Percentiles rank a stretch among this genome's conserved stretches.
phyloP scores from a whole-genome alignment of 352 stramenopile genomes.

The Phytophthora rubi region DNA sequence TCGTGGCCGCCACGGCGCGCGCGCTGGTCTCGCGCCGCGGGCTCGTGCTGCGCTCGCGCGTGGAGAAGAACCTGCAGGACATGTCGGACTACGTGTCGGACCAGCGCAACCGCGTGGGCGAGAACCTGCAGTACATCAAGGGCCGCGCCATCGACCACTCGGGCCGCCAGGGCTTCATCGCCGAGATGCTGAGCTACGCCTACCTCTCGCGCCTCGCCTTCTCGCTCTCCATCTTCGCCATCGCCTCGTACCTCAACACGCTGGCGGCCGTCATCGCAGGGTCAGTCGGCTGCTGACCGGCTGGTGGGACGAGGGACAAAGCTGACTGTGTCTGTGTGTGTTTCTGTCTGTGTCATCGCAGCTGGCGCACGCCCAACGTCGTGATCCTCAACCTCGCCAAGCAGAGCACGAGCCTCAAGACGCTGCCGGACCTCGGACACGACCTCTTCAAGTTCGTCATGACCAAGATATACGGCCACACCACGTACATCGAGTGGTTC shows the following conservation, averaged over 20 bases:
- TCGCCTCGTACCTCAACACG: slow-evolving; percentile 86
- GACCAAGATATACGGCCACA: slow-evolving; percentile 85
- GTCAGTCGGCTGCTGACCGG: slow-evolving; percentile 19
- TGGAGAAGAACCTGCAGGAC: slow-evolving; percentile 81
- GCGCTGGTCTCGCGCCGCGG: slow-evolving; percentile 49
- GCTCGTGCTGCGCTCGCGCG: slow-evolving; percentile 54
- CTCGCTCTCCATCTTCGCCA: slow-evolving; percentile 72
- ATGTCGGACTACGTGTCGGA: slow-evolving; percentile 79
- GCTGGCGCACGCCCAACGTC: slow-evolving; percentile 85
- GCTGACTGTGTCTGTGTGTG: background rate
- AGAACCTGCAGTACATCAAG: slow-evolving; percentile 80
- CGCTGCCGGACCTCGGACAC: slow-evolving; percentile 83
- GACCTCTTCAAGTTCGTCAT: slow-evolving; percentile 89
- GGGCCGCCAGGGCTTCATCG: slow-evolving; percentile 80
- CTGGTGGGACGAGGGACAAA: background rate
- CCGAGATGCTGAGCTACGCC: slow-evolving; percentile 88
- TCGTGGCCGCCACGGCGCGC: slow-evolving; percentile 57
- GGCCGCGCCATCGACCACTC: slow-evolving; percentile 77
- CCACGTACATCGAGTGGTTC: slow-evolving; percentile 87
- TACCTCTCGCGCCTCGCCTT: slow-evolving; percentile 86
- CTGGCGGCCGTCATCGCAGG: slow-evolving; percentile 81
- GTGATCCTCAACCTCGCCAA: slow-evolving; percentile 76
- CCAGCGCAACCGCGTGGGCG: slow-evolving; percentile 66
- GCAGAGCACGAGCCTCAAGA: slow-evolving; percentile 70
- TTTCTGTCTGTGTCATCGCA: slow-evolving; percentile 23